phyloP scores from a whole-genome alignment of 164 flowering plant genomes.

The Houttuynia cordata region DNA sequence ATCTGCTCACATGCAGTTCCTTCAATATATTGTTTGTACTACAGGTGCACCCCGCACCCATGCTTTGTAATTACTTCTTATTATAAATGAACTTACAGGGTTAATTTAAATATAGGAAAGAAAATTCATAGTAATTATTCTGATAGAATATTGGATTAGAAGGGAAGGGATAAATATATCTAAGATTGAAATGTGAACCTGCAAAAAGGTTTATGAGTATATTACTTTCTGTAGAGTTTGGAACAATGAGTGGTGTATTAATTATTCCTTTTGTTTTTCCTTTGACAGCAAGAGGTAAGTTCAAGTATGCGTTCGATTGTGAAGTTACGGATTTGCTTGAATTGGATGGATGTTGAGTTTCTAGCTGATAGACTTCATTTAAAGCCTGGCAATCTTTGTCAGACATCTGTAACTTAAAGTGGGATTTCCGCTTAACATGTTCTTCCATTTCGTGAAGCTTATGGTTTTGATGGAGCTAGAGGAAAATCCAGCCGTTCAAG shows the following conservation, averaged over 20 bases:
- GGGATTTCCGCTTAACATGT: constrained; percentile 38
- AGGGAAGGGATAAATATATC: background rate
- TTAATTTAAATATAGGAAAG: no score
- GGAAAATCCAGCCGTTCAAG: constrained; percentile 63
- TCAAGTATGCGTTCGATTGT: constrained; percentile 62
- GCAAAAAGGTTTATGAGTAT: no score
- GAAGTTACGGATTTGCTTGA: constrained; percentile 24
- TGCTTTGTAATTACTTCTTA: no score
- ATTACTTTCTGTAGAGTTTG: no score
- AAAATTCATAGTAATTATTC: background rate
- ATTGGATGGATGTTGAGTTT: constrained; percentile 2
- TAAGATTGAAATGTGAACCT: background rate
- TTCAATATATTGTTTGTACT: background rate
- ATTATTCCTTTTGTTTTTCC: constrained; percentile 7
- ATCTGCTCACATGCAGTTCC: background rate
- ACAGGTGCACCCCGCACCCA: background rate
- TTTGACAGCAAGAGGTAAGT: constrained; percentile 98
- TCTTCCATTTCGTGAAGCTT: constrained; percentile 94
- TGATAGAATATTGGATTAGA: background rate
- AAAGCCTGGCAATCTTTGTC: constrained; percentile 34
- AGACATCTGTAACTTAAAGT: constrained; percentile 41
- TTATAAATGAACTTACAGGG: no score
- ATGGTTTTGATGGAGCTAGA: constrained; percentile 72
- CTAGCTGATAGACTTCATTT: constrained; percentile 30
- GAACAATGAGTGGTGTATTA: background rate